Evolutionary conservation across 1,284 basidiomycete genomes (phyloP), one percentile per base, ranked within the genome.

Genomic region (Rhodotorula sp.): DNA sequence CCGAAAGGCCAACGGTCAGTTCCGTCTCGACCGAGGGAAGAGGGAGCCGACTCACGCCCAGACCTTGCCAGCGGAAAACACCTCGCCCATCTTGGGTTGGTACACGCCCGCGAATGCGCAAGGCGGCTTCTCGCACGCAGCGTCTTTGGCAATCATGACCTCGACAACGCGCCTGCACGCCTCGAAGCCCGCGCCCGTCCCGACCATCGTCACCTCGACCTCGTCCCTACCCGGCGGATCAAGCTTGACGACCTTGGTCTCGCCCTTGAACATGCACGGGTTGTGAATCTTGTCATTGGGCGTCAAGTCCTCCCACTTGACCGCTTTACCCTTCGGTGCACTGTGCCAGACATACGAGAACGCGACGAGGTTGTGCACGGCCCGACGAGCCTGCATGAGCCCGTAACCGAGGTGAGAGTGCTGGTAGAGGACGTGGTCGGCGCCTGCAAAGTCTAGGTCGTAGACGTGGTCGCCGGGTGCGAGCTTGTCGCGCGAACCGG

Each of bases 21-120:
- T 5, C 2, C 2, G 19, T 30, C 8, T 17, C 20, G n/a, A 6
- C n/a, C 7, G 87, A 85, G 22, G 19, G 77, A 39, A 15, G 29
- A 29, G 20, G 24, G 59, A 51, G 19, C 15, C 44, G 9, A 76
- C 74, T 60, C 32, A 77, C 77, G 77, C 78, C 72, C 77, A 79
- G 48, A 79, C 77, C 46, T 81, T 81, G n/a, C 80, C 78, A 3
- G 76, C 75, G 17, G 74, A 76, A 86, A 98, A 98, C 9, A 91
- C 90, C 74, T 95, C 90, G 74, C 91, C 84, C 36, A 98, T 84
- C n/a, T 90, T 90, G 1, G 95, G 96, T 80, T 98, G 95, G 83
- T 99, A 98, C 36, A 97, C 92, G 48, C 95, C 95, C 76, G 92
- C 90, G 83, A 99, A 99, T 2, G 94, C 93, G 81, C 95, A 99